Evolutionary conservation across 179 eudicot genomes (phyloP).

Genomic region (Silene noctiflora): DNA sequence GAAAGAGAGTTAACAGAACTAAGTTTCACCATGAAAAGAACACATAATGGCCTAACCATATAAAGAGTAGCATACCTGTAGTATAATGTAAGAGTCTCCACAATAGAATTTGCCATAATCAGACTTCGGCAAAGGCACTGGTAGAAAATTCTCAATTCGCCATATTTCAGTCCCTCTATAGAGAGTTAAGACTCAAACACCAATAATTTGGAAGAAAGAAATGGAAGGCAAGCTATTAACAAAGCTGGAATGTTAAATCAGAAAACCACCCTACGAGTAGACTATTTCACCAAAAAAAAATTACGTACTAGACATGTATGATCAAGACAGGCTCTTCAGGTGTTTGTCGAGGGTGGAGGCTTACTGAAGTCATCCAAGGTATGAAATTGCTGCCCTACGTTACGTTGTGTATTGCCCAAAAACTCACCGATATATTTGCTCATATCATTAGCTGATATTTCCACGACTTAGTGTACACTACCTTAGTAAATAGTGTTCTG

Average conservation of each 20-base stretch:
- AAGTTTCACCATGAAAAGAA: background rate
- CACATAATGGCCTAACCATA: background rate
- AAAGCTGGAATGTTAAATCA: background rate
- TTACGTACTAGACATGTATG: background rate
- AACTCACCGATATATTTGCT: background rate
- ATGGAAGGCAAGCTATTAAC: background rate
- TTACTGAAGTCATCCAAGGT: background rate
- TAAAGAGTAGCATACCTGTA: slow-evolving; percentile 51
- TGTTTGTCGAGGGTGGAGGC: background rate
- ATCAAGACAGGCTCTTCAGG: background rate
- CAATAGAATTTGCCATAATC: slow-evolving; percentile 86
- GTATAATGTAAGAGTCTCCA: slow-evolving; percentile 86
- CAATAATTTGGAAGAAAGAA: background rate
- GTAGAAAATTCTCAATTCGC: slow-evolving; percentile 91
- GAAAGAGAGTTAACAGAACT: background rate
- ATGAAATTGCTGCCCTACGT: background rate
- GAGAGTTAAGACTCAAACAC: slow-evolving; percentile 52
- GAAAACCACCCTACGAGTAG: background rate
- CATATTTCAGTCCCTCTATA: slow-evolving; percentile 91
- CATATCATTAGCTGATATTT: too few relatives aligned
- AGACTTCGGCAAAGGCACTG: slow-evolving; percentile 83
- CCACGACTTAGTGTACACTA: too few relatives aligned
- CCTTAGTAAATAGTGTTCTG: too few relatives aligned
- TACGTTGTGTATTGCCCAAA: background rate
- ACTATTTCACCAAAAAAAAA: background rate